These are phyloP conservation scores for Spizellomyces sp. DNA, from an alignment of 192 early-diverging fungal species.

Conservation along the genomic window DNA sequence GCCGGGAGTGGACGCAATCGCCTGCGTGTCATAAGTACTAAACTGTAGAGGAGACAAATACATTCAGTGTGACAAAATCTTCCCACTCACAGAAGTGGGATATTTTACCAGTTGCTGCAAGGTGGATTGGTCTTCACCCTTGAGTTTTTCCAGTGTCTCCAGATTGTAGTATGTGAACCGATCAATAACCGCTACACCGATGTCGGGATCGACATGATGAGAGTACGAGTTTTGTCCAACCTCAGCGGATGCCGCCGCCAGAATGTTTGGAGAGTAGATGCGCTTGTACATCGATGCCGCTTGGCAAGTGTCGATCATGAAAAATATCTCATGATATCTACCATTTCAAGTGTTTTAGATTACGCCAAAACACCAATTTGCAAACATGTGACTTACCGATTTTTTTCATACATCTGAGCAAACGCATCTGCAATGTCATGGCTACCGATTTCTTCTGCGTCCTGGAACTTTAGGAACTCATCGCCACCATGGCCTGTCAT, in stretches of 20 bases:
- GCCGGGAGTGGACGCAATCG: slow-evolving; percentile 83
- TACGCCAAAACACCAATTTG: background rate
- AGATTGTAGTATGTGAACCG: slow-evolving; percentile 96
- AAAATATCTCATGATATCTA: slow-evolving; percentile 96
- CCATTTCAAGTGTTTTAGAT: background rate
- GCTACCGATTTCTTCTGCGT: slow-evolving; percentile 94
- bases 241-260: slow-evolving; percentile 86
- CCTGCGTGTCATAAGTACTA: slow-evolving; percentile 71
- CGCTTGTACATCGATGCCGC: slow-evolving; percentile 95
- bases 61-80: background rate
- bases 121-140: slow-evolving; percentile 75
- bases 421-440: slow-evolving; percentile 97
- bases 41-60: slow-evolving; percentile 54
- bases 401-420: slow-evolving; percentile 97
- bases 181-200: slow-evolving; percentile 97
- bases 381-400: slow-evolving; percentile 47
- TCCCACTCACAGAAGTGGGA: background rate
- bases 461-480: slow-evolving; percentile 99
- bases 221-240: slow-evolving; percentile 94
- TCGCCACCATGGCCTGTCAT: slow-evolving; percentile 99
- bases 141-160: slow-evolving; percentile 86
- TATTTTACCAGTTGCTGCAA: slow-evolving; percentile 68
- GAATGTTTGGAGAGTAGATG: slow-evolving; percentile 90
- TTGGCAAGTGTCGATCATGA: slow-evolving; percentile 99
- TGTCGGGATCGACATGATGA: slow-evolving; percentile 85